Percentiles rank a stretch among this genome's conserved stretches.
phyloP scores from a whole-genome alignment of 768 basidiomycete species.

The Macrolepiota albuminosa region DNA sequence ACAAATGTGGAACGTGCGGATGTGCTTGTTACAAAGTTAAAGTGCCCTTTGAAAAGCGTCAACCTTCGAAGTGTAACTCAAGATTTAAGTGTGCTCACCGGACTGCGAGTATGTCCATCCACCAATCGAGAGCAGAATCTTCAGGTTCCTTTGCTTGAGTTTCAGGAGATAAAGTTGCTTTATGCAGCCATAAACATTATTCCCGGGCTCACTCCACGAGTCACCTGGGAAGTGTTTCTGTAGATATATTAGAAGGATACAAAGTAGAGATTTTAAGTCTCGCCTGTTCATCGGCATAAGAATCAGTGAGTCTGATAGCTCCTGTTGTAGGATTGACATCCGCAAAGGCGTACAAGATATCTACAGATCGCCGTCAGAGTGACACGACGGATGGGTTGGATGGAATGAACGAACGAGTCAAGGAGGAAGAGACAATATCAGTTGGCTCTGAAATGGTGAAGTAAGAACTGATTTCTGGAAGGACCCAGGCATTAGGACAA shows the following conservation, averaged over 20 bases:
- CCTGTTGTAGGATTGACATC: conserved; percentile 63
- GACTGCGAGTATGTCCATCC: conserved; percentile 70
- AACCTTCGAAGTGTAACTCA: background rate
- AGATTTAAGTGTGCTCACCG: conserved; percentile 22
- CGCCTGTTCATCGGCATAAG: conserved; percentile 71
- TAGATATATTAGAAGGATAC: conserved; percentile 10
- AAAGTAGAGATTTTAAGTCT: background rate
- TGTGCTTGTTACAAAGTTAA: conserved; percentile 54
- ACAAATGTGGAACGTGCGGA: conserved; percentile 54
- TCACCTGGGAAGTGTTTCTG: conserved; percentile 73
- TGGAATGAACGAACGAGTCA: conserved; percentile 53
- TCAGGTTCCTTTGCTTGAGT: conserved; percentile 49
- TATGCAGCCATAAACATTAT: conserved; percentile 76
- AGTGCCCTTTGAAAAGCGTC: conserved; percentile 41
- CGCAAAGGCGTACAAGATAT: conserved; percentile 76
- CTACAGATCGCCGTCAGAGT: conserved; percentile 19
- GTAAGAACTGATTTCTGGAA: background rate
- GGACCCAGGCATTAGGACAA: conserved; percentile 10
- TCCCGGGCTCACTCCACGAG: conserved; percentile 69
- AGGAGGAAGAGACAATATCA: conserved; percentile 48
- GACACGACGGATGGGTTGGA: background rate
- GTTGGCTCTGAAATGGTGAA: conserved; percentile 46
- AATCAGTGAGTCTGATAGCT: conserved; percentile 60
- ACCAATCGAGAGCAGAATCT: conserved; percentile 48
- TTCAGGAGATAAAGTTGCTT: conserved; percentile 71